A percentile compares a stretch with the other conserved stretches of the same genome.
These are phyloP conservation scores for Colletotrichum nymphaeae DNA, from an alignment of 2,329 filamentous ascomycete genomes.

Conservation along the genomic window DNA sequence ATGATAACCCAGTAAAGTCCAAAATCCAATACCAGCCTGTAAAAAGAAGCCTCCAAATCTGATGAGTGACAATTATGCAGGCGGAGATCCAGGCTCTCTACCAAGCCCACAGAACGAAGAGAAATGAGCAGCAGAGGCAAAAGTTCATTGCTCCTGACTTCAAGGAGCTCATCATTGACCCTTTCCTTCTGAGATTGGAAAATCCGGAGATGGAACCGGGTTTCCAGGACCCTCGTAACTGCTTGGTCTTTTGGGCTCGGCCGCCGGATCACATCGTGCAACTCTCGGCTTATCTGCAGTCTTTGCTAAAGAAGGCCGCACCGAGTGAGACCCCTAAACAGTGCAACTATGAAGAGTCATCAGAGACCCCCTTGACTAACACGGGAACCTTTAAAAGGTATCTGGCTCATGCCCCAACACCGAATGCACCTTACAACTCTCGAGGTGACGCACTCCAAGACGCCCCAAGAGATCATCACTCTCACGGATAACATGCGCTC, in stretches of 20 bases:
- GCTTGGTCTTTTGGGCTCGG: conserved; percentile 88
- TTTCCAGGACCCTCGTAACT: conserved; percentile 81
- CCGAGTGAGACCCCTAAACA: conserved; percentile 68
- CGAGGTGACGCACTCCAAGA: conserved; percentile 85
- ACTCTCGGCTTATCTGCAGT: conserved; percentile 77
- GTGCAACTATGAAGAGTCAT: background rate
- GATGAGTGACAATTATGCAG: conserved; percentile 51
- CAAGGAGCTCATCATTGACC: conserved; percentile 78
- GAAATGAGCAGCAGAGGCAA: conserved; percentile 80
- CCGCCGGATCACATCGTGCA: conserved; percentile 78
- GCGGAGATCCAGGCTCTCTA: conserved; percentile 78
- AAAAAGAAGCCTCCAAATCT: background rate
- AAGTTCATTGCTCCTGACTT: conserved; percentile 79
- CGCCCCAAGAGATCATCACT: conserved; percentile 72
- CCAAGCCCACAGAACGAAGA: conserved; percentile 75
- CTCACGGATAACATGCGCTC: conserved; percentile 70
- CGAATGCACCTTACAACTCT: conserved; percentile 87
- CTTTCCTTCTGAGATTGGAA: conserved; percentile 77
- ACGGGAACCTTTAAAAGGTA: conserved; percentile 56
- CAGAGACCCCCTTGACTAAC: background rate
- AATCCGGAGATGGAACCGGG: conserved; percentile 72
- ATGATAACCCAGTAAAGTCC: conserved; percentile 71
- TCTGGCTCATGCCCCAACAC: conserved; percentile 88
- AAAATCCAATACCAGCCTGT: background rate
- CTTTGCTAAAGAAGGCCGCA: conserved; percentile 69